Base-by-base conservation (phyloP, 2,329 filamentous ascomycete genomes). In the Bretziella fagacearum region DNA sequence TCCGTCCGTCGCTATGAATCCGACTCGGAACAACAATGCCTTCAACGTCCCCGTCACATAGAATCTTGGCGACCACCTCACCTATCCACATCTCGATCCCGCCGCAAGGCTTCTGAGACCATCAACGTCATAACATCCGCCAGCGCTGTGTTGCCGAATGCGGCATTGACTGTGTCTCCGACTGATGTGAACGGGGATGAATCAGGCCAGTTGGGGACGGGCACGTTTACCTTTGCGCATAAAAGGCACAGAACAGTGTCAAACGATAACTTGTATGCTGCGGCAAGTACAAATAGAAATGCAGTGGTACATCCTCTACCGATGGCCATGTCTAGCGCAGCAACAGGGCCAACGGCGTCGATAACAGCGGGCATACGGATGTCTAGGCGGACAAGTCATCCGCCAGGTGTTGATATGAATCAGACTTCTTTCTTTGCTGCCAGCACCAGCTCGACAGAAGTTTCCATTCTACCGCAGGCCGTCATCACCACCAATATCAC, bases 1-100 rank as follows among this genome's bases (percentile, higher is more conserved):
- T n/a, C n/a, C n/a, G n/a, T n/a, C 17, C 35, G 36, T 15, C 36
- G 47, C 42, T 42, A 46, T 17, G 47, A 49, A 37, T 42, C 43
- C 27, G 37, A 49, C 36, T 37, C 29, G 3, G 43, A 49, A 29
- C 42, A 49, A 22, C 35, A 39, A 13, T 2, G 8, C 27, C 27
- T 7, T 18, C 42, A 26, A 35, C 27, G 47, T 13, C 47, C 47
- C 18, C 35, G 42, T 11, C 36, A 49, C 23, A 41, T 49, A 10
- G 47, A 49, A 36, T 29, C 36, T 7, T 49, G 47, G 47, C 27
- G 43, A 8, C 25, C 47, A 10, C 36, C 42, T 8, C 17, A 27
- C 10, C 15, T 41, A 10, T 40, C 47, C 15, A 41, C 26, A 6
- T 40, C 43, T 10, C 47, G 44, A 17, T 25, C 37, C 11, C 26